Base-by-base conservation (phyloP, 2,329 filamentous ascomycete genomes). In the Fusarium annulatum region DNA sequence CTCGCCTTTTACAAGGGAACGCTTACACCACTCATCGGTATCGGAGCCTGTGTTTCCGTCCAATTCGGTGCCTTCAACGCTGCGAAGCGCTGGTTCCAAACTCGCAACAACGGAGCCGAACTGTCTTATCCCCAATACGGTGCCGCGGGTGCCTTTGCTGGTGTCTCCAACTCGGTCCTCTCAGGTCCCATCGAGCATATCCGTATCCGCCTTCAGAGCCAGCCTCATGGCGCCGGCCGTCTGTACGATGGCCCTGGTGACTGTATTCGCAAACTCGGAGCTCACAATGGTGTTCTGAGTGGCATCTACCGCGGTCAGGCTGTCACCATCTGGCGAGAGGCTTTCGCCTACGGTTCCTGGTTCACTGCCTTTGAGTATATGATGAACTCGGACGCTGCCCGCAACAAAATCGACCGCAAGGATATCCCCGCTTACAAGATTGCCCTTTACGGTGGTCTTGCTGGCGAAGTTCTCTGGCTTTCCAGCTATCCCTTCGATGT, bases 1-100 rank as follows among this genome's bases (percentile, higher is more conserved):
- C 85, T 93, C 18, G 96, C 96, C 64, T 99, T 99, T 87, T 99
- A 99, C 90, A 99, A 99, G 85, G 96, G 96, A 79, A 98, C 96
- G 0, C 87, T 99, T 64, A 98, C 96, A 9, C 96, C 96, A 1
- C 88, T 99, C 63, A 90, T 99, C 64, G 96, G 96, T 76, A 98
- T 99, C 80, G 96, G 96, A 77, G 96, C 96, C 76, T 99, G 96
- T 82, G 95, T 96, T 51, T 98, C 95, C n/a, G 93, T 99, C 78
- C 96, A 99, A 86, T 99, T 99, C 83, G 96, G 95, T 72, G 96
- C 93, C 78, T 99, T 98, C 88, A 95, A 98, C 87, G 92, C 93
- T 80, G 95, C 96, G 14, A 93, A 94, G 68, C 94, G 96, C 67
- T 92, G 89, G 79, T 91, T 99, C 81, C 96, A 98, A 85, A 86